Base-by-base conservation (phyloP, 495 filamentous ascomycete genomes). In the Aspergillus bertholletiae region DNA sequence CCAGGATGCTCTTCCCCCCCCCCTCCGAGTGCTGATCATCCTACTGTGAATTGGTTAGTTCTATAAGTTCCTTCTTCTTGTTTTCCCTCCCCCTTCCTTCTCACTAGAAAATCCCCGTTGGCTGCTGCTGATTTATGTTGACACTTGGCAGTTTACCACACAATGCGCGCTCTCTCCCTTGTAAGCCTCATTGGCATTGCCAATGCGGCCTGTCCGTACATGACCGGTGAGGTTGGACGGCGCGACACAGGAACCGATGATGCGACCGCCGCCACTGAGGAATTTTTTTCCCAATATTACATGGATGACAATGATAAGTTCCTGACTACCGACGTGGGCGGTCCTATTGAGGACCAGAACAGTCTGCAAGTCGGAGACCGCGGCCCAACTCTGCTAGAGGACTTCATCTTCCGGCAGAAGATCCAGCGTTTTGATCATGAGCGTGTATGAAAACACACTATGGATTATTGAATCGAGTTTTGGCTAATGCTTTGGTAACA, bases 381-480 rank as follows among this genome's bases (percentile, higher is more conserved):
- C 45, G 89, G 89, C 1, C 80, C 88, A 13, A 88, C 86, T 2
- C 72, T 92, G 34, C 73, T 93, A 9, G 88, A 93, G 61, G 89
- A 93, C 60, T 92, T 88, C 51, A 89, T 91, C 57, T 86, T 90
- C 68, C 81, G 89, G 21, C 87, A 90, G 56, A 93, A 92, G 75
- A 87, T 93, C 55, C 84, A 84, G 48, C 87, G 84, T 24, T 92
- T 93, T 61, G 89, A 94, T 55, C 88, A 91, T 66, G 89, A 93
- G 58, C 79, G 88, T 26, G 74, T 75, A 69, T 22, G 65, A 57
- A 60, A 45, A 26, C 46, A 20, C 47, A 21, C 21, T 39, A 21
- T 15, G 12, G 34, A 43, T 24, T 37, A 4, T 27, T 11, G 45
- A 4, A 24, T 46, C 17, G 9, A 5, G 27, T 9, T 8, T 28